These are phyloP conservation scores for Trypanosoma theileri DNA, from an alignment of 208 protist genomes.

Conservation along the genomic window DNA sequence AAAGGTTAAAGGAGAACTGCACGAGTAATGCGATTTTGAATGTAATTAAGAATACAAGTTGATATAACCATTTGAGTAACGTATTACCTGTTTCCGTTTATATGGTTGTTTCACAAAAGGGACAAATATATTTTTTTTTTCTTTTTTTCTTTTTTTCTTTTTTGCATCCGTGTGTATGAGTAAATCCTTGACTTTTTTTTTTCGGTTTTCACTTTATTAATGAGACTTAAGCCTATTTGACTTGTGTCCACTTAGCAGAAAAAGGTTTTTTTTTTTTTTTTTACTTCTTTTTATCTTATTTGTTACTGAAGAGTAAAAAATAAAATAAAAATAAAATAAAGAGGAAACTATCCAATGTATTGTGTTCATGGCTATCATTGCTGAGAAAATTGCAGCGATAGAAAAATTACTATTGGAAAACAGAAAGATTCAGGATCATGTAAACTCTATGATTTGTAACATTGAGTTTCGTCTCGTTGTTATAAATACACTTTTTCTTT, in stretches of 20 bases:
- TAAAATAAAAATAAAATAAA: neutral
- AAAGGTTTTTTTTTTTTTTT: too few species aligned
- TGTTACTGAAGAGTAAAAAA: neutral
- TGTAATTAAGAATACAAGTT: too few species aligned
- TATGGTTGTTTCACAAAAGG: too few species aligned
- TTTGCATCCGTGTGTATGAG: too few species aligned
- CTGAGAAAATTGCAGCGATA: neutral
- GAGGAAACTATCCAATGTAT: conserved; percentile 1
- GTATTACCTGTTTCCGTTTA: too few species aligned
- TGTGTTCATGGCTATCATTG: neutral
- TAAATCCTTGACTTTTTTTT: conserved; percentile 12
- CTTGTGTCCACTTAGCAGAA: neutral
- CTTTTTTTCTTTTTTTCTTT: neutral
- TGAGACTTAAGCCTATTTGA: neutral
- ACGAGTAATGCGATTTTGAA: neutral
- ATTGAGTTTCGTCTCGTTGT: conserved; percentile 5
- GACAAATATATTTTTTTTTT: neutral
- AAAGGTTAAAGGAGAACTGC: conserved; percentile 3
- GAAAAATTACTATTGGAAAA: conserved; percentile 19
- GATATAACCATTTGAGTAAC: too few species aligned
- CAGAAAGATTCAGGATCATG: conserved; percentile 20
- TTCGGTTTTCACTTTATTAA: neutral
- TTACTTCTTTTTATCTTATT: too few species aligned
- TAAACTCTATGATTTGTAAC: conserved; percentile 7
- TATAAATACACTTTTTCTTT: conserved; percentile 14